Evolutionary conservation across 2,329 filamentous ascomycete species (phyloP).

Genomic region (Ascocoryne sarcoides): DNA sequence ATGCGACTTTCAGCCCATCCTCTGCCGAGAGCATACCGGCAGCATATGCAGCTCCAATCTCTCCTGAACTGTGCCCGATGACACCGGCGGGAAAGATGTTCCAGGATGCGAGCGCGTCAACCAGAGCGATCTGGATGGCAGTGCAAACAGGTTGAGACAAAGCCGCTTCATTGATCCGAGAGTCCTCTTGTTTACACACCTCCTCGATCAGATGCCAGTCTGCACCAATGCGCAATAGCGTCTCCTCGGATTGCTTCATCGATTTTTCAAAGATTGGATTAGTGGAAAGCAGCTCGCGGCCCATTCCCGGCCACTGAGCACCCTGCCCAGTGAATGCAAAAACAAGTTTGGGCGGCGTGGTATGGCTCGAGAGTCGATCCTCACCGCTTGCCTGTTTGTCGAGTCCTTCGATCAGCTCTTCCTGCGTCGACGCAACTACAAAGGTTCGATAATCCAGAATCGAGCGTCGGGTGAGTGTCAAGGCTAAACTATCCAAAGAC

Average conservation of each 20-base stretch:
- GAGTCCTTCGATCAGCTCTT: too few relatives aligned
- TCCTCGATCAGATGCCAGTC: slow-evolving; percentile 20
- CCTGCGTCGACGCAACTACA: background rate
- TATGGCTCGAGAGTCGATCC: too few relatives aligned
- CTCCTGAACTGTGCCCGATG: slow-evolving; percentile 26
- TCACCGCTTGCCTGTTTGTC: too few relatives aligned
- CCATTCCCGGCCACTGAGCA: slow-evolving; percentile 25
- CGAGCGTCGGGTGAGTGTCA: background rate
- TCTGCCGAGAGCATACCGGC: slow-evolving; percentile 17
- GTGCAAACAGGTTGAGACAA: slow-evolving; percentile 19
- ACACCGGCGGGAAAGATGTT: slow-evolving; percentile 17
- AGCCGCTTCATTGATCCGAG: slow-evolving; percentile 13
- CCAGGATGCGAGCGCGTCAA: slow-evolving; percentile 19
- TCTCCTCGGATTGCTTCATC: slow-evolving; percentile 28
- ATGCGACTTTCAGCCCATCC: slow-evolving; percentile 17
- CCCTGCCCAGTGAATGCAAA: slow-evolving; percentile 26
- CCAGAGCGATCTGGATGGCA: slow-evolving; percentile 24
- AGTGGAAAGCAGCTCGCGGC: slow-evolving; percentile 20
- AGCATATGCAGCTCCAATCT: slow-evolving; percentile 32
- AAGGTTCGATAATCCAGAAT: background rate
- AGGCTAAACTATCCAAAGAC: background rate
- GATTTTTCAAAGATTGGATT: slow-evolving; percentile 31
- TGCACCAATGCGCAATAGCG: slow-evolving; percentile 30
- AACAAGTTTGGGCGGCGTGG: slow-evolving; percentile 19
- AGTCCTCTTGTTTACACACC: slow-evolving; percentile 1